Conservation (phyloP, 352 stramenopile species). For the Phytophthora podocarpi region DNA sequence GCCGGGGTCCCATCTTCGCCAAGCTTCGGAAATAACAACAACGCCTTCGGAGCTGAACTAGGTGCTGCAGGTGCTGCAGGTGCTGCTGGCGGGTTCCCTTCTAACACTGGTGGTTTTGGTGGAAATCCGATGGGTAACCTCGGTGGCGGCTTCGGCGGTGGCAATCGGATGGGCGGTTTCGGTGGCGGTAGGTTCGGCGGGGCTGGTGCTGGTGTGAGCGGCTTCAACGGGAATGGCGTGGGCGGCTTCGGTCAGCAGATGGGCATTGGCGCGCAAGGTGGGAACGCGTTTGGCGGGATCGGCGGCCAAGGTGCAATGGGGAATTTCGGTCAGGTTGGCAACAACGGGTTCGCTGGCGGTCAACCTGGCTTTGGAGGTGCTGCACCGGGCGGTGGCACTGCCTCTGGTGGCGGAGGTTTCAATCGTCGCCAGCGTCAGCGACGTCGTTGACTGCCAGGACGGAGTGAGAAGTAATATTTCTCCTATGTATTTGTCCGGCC, state of each 20-base stretch:
- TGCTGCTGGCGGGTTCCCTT: conserved; percentile 2
- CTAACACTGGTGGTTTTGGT: neutral
- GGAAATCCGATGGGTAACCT: conserved; percentile 17
- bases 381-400: conserved; percentile 3
- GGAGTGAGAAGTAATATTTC: neutral
- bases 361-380: conserved; percentile 6
- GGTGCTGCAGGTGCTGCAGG: neutral
- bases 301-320: conserved; percentile 7
- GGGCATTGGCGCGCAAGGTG: conserved; percentile 13
- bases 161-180: conserved; percentile 3
- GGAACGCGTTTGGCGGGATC: conserved; percentile 10
- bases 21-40: neutral
- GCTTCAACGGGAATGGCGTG: conserved; percentile 3
- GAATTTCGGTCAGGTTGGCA: conserved; percentile 14
- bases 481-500: no score
- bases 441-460: conserved; percentile 15
- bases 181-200: no score
- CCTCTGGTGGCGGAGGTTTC: conserved; percentile 12
- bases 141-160: conserved; percentile 13
- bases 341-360: conserved; percentile 9
- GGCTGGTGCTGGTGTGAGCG: conserved; percentile 2
- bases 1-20: neutral
- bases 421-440: conserved; percentile 16
- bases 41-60: conserved; percentile 7
- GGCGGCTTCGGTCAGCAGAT: conserved; percentile 15